Evolutionary conservation across 2,329 filamentous ascomycete genomes (phyloP).

Genomic region (Botrytis fragariae): DNA sequence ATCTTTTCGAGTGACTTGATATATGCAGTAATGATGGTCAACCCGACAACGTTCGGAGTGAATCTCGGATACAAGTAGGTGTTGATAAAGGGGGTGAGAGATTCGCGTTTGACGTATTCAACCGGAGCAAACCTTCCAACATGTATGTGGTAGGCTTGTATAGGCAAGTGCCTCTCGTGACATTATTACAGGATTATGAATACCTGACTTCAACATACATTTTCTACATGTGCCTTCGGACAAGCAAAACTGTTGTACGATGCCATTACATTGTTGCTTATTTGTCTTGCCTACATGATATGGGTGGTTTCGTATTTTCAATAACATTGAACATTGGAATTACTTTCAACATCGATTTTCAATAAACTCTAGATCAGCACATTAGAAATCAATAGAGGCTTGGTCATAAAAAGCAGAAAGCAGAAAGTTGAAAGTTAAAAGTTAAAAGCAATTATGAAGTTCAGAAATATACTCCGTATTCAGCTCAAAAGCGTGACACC

Average conservation of each 20-base stretch:
- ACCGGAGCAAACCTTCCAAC: background rate
- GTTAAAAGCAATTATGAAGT: background rate
- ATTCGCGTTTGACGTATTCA: background rate
- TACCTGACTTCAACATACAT: background rate
- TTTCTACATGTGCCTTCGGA: background rate
- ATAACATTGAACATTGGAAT: background rate
- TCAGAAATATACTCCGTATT: background rate
- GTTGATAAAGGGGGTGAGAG: background rate
- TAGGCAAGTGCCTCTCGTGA: background rate
- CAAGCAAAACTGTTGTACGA: background rate
- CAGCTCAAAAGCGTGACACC: slow-evolving; percentile 4
- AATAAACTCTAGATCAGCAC: background rate
- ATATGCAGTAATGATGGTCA: background rate
- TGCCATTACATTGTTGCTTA: no score
- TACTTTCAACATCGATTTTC: background rate
- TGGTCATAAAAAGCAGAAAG: background rate
- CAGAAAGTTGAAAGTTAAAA: no score
- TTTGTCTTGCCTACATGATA: background rate
- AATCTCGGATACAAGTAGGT: background rate
- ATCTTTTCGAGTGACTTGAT: background rate
- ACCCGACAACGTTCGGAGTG: no score
- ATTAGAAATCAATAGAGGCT: background rate
- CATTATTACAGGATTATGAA: background rate
- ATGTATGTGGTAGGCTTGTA: background rate
- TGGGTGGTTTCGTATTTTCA: background rate